These are phyloP conservation scores for Phaeophleospora eucalypticola DNA, from an alignment of 2,329 filamentous ascomycete species.

Conservation along the genomic window DNA sequence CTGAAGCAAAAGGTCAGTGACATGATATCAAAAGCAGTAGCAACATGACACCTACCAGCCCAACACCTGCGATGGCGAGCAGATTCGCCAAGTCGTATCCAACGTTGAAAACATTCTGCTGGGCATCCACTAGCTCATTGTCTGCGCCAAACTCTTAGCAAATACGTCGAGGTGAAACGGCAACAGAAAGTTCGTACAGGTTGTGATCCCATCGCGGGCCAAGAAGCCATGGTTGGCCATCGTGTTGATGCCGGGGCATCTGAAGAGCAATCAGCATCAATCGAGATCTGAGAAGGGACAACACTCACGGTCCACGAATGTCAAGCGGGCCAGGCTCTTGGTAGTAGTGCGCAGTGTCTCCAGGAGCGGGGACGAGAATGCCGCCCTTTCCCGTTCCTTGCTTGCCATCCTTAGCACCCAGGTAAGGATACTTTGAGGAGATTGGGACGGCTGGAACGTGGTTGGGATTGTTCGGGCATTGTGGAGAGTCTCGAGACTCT, in stretches of 20 bases:
- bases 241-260: slow-evolving; percentile 37
- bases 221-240: slow-evolving; percentile 44
- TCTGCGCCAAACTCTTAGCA: too few species aligned
- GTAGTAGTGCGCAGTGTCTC: slow-evolving; percentile 39
- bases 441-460: slow-evolving; percentile 37
- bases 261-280: too few species aligned
- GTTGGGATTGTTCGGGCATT: slow-evolving; percentile 39
- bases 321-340: slow-evolving; percentile 36
- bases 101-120: slow-evolving; percentile 47
- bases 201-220: slow-evolving; percentile 41
- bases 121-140: slow-evolving; percentile 41
- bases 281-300: too few species aligned
- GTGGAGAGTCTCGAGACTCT: slow-evolving; percentile 17
- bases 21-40: too few species aligned
- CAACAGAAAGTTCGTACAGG: too few species aligned
- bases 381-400: slow-evolving; percentile 1
- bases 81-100: slow-evolving; percentile 40
- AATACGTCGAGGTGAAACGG: too few species aligned
- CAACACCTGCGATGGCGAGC: slow-evolving; percentile 39
- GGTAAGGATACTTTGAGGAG: slow-evolving; percentile 32
- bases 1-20: too few species aligned
- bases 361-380: slow-evolving; percentile 32
- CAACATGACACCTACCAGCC: slow-evolving; percentile 36
- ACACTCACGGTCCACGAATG: slow-evolving; percentile 38
- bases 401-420: slow-evolving; percentile 38